Evolutionary conservation across 306 rosid species (phyloP).

Genomic region (Gastrolobium bilobum): DNA sequence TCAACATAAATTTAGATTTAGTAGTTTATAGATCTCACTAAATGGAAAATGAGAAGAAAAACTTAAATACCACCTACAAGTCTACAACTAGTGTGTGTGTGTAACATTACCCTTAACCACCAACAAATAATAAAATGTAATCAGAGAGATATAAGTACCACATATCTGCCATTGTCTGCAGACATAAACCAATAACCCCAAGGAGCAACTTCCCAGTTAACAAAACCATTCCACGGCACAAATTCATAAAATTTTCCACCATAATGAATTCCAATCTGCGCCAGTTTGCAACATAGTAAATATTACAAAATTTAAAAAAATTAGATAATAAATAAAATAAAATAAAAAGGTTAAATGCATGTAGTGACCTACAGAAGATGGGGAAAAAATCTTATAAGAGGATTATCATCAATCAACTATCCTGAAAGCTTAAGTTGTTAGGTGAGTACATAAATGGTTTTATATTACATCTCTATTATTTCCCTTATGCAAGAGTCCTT

Average conservation of each 20-base stretch:
- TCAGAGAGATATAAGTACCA: slow-evolving; percentile 60
- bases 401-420: background rate
- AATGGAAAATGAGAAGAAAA: slow-evolving; percentile 41
- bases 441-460: too few species aligned
- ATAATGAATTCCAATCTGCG: slow-evolving; percentile 87
- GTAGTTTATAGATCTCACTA: slow-evolving; percentile 12
- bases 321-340: background rate
- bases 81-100: background rate
- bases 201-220: slow-evolving; percentile 83
- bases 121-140: slow-evolving; percentile 8
- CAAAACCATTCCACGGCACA: slow-evolving; percentile 91
- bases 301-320: slow-evolving; percentile 31
- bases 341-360: slow-evolving; percentile 5
- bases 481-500: too few species aligned
- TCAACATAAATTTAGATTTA: background rate
- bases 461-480: too few species aligned
- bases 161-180: slow-evolving; percentile 75
- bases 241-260: slow-evolving; percentile 87
- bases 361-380: slow-evolving; percentile 1
- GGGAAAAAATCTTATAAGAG: slow-evolving; percentile 6
- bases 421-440: too few species aligned
- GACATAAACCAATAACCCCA: slow-evolving; percentile 88
- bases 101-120: slow-evolving; percentile 27
- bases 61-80: background rate
- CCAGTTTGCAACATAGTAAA: slow-evolving; percentile 47